Conservation (phyloP, 495 filamentous ascomycete genomes). For the Hypoxylon rickii region DNA sequence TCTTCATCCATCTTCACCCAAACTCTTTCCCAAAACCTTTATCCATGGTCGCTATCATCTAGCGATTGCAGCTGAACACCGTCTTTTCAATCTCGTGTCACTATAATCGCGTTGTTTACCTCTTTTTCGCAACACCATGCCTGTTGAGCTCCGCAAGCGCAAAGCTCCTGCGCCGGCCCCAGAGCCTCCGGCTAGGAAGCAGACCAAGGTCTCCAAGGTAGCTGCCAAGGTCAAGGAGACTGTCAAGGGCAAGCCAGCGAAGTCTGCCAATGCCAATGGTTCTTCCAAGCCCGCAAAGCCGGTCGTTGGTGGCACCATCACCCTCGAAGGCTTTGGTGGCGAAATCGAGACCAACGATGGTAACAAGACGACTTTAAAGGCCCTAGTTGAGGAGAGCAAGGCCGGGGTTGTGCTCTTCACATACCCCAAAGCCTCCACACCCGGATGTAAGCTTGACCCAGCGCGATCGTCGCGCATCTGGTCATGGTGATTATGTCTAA, state of each 20-base stretch:
- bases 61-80: conserved; percentile 11
- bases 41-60: conserved; percentile 20
- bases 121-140: conserved; percentile 45
- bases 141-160: conserved; percentile 73
- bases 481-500: not conserved
- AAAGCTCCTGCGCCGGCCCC: conserved; percentile 65
- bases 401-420: conserved; percentile 90
- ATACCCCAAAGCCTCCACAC: conserved; percentile 93
- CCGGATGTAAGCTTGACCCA: conserved; percentile 75
- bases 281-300: conserved; percentile 40
- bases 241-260: conserved; percentile 43
- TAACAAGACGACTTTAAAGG: conserved; percentile 71
- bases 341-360: conserved; percentile 86
- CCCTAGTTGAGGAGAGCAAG: conserved; percentile 80
- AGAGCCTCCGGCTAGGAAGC: conserved; percentile 59
- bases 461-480: conserved; percentile 5
- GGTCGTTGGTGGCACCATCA: conserved; percentile 57
- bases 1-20: conserved; percentile 36
- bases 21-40: not conserved
- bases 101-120: conserved; percentile 16
- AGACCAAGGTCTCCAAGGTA: conserved; percentile 49
- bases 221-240: conserved; percentile 51
- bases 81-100: conserved; percentile 4
- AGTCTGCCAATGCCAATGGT: conserved; percentile 43
- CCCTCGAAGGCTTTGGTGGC: conserved; percentile 76